Conservation (phyloP, 352 stramenopile species). For the Phytophthora sojae region DNA sequence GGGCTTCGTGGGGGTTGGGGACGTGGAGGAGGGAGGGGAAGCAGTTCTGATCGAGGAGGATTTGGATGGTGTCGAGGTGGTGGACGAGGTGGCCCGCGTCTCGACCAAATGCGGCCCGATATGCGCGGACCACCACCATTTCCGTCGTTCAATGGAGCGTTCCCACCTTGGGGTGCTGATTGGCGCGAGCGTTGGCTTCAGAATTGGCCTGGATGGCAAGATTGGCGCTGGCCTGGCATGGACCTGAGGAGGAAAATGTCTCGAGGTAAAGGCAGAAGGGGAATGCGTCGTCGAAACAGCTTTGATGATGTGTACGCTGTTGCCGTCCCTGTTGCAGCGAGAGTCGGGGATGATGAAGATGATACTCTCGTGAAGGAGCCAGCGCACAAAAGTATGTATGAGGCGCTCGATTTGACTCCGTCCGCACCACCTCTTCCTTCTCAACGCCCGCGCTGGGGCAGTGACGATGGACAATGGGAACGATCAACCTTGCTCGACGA, state of each 20-base stretch:
- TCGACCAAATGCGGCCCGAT: constrained; percentile 28
- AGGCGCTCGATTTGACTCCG: constrained; percentile 53
- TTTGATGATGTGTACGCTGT: constrained; percentile 56
- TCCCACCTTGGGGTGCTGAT: constrained; percentile 24
- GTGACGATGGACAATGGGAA: constrained; percentile 19
- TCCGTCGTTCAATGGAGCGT: constrained; percentile 17
- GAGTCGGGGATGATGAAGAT: constrained; percentile 10
- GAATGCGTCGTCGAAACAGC: constrained; percentile 54
- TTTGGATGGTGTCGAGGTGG: constrained; percentile 27
- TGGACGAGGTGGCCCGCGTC: constrained; percentile 19
- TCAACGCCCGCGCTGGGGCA: constrained; percentile 13
- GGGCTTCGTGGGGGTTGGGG: constrained; percentile 8
- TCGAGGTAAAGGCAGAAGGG: constrained; percentile 12
- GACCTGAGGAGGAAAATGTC: constrained; percentile 15
- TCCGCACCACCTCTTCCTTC: constrained; percentile 49
- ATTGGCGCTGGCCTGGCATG: constrained; percentile 23
- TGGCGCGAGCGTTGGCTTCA: constrained; percentile 32
- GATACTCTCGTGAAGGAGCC: constrained; percentile 42
- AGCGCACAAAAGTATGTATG: constrained; percentile 56
- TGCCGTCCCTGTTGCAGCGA: constrained; percentile 30
- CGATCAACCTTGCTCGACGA: constrained; percentile 6
- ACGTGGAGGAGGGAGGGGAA: constrained; percentile 20
- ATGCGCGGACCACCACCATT: constrained; percentile 17
- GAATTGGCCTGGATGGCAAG: constrained; percentile 25
- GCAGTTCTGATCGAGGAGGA: constrained; percentile 11